Conservation (phyloP, 2,329 filamentous ascomycete species). For the Trichoderma polysporum region DNA sequence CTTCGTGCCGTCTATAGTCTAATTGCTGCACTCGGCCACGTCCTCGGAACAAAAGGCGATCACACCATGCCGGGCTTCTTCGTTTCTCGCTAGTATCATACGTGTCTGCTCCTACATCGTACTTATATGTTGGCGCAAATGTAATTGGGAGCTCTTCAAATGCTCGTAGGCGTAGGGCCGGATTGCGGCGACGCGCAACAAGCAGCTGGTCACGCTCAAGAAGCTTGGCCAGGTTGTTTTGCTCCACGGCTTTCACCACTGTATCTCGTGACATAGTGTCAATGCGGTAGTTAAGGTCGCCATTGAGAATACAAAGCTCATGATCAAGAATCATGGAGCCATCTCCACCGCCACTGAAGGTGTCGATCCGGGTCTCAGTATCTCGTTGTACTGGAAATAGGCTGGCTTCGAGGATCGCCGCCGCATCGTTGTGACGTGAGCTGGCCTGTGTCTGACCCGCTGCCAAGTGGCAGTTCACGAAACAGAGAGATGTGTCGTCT, state of each 20-base stretch:
- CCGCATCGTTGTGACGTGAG: constrained; percentile 88
- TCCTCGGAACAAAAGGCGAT: constrained; percentile 84
- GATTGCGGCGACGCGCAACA: constrained; percentile 83
- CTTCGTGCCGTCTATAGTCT: constrained; percentile 86
- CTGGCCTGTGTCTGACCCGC: constrained; percentile 90
- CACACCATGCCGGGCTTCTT: constrained; percentile 93
- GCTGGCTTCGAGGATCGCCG: constrained; percentile 79
- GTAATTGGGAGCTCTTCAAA: constrained; percentile 90
- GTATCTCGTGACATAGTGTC: constrained; percentile 95
- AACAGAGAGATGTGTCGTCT: constrained; percentile 91
- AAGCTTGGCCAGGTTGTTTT: constrained; percentile 78
- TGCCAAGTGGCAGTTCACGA: constrained; percentile 95
- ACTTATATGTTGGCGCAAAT: constrained; percentile 97
- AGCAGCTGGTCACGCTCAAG: constrained; percentile 92
- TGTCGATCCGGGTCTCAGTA: constrained; percentile 66
- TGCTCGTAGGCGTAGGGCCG: constrained; percentile 80
- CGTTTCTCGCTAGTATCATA: constrained; percentile 97
- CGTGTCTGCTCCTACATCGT: constrained; percentile 90
- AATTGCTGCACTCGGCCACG: constrained; percentile 79
- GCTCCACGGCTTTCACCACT: constrained; percentile 80
- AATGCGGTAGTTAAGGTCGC: constrained; percentile 96
- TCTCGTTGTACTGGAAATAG: constrained; percentile 73
- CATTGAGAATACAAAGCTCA: constrained; percentile 94
- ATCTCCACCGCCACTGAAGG: constrained; percentile 88
- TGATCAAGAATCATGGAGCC: constrained; percentile 94